Evolutionary conservation across 2,329 filamentous ascomycete genomes (phyloP).

Genomic region (Apiospora koreana): DNA sequence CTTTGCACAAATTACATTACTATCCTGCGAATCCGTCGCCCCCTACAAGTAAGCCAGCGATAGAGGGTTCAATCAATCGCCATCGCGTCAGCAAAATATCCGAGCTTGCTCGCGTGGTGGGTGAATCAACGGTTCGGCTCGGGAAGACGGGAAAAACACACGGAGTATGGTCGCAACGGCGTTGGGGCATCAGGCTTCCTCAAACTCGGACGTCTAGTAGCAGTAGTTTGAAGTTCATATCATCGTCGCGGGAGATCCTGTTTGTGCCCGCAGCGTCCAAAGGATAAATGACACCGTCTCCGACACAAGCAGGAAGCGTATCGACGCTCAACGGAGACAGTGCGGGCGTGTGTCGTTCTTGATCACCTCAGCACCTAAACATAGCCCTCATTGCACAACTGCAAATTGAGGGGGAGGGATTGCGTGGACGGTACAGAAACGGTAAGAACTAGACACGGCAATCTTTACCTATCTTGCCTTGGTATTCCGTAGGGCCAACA

Average conservation of each 20-base stretch:
- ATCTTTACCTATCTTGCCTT: too few relatives aligned
- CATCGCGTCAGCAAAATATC: background rate
- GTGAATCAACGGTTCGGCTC: conserved; percentile 6
- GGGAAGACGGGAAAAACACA: background rate
- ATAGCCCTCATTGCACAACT: too few relatives aligned
- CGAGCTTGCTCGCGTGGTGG: background rate
- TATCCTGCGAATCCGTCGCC: background rate
- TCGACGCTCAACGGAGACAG: background rate
- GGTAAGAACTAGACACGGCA: background rate
- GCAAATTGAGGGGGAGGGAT: too few relatives aligned
- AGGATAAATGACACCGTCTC: background rate
- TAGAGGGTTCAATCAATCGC: background rate
- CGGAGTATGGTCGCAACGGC: background rate
- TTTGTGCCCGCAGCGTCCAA: background rate
- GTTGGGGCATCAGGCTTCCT: background rate
- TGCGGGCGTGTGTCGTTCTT: background rate
- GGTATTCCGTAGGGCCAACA: background rate
- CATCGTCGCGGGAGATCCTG: background rate
- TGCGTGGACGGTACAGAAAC: background rate
- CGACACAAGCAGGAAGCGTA: background rate
- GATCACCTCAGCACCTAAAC: background rate
- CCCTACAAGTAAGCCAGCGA: background rate
- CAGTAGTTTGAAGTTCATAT: conserved; percentile 2
- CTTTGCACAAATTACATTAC: background rate
- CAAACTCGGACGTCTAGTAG: background rate